These are phyloP conservation scores for Ensete glaucum DNA, from an alignment of 176 grass and related monocot genomes.

Conservation along the genomic window DNA sequence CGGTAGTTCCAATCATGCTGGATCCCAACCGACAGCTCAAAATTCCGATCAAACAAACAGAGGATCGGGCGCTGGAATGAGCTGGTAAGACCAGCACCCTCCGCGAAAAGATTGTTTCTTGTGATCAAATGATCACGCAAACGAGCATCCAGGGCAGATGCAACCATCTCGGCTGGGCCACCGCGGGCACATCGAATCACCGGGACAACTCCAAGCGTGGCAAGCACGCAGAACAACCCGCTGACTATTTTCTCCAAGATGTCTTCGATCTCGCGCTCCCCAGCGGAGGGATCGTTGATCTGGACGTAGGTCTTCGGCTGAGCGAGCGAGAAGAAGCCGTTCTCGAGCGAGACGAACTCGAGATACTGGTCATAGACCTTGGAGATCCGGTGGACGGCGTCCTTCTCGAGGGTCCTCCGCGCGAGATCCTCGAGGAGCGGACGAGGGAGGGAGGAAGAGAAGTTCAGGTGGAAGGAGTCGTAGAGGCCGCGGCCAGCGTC, in stretches of 20 bases:
- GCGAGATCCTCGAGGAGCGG: constrained; percentile 72
- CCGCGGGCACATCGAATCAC: constrained; percentile 76
- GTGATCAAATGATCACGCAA: constrained; percentile 71
- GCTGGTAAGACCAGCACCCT: constrained; percentile 31
- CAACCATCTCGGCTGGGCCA: constrained; percentile 80
- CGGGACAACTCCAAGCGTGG: constrained; percentile 65
- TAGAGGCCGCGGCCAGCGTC: constrained; percentile 73
- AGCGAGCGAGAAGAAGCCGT: constrained; percentile 75
- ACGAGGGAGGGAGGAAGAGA: constrained; percentile 74
- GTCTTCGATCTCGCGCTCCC: constrained; percentile 55
- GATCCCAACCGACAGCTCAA: constrained; percentile 62
- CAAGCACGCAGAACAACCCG: constrained; percentile 64
- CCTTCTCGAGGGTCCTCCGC: constrained; percentile 33
- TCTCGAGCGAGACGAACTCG: constrained; percentile 86
- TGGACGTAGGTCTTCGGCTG: constrained; percentile 67
- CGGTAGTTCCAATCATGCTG: constrained; percentile 96
- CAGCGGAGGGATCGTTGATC: constrained; percentile 72
- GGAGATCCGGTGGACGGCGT: constrained; percentile 39
- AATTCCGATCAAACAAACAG: constrained; percentile 80
- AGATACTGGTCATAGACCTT: constrained; percentile 82
- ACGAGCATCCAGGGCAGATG: constrained; percentile 42
- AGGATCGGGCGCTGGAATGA: constrained; percentile 77
- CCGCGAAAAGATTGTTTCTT: constrained; percentile 79
- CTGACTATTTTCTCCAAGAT: constrained; percentile 54
- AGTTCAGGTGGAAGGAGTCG: constrained; percentile 78